Evolutionary conservation across 2,329 filamentous ascomycete species (phyloP).

Genomic region (Aspergillus nomiae): DNA sequence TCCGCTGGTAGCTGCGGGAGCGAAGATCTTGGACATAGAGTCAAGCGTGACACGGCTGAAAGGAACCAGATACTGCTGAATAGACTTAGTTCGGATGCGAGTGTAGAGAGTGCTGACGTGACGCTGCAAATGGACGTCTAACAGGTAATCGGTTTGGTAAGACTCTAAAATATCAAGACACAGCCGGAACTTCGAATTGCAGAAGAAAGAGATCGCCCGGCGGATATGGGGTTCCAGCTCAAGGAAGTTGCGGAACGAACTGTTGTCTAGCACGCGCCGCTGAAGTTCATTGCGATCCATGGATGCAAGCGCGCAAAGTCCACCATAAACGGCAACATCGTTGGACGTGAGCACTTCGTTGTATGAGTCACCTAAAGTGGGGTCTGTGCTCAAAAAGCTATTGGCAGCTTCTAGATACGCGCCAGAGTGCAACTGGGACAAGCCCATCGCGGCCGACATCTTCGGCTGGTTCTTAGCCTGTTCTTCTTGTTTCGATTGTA

Average conservation of each 20-base stretch:
- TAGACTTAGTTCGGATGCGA: constrained; percentile 83
- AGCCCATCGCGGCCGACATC: constrained; percentile 62
- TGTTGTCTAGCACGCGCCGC: constrained; percentile 74
- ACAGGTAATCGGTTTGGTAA: constrained; percentile 81
- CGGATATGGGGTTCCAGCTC: constrained; percentile 94
- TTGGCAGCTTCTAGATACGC: constrained; percentile 69
- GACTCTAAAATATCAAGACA: constrained; percentile 81
- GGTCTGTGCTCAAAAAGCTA: constrained; percentile 67
- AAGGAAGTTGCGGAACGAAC: constrained; percentile 79
- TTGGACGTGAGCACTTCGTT: constrained; percentile 77
- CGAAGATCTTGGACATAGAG: constrained; percentile 77
- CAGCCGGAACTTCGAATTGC: constrained; percentile 82
- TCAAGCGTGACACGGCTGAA: constrained; percentile 84
- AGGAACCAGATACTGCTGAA: constrained; percentile 87
- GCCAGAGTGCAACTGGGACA: constrained; percentile 60
- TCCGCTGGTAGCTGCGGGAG: constrained; percentile 39
- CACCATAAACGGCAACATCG: constrained; percentile 89
- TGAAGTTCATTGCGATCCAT: constrained; percentile 81
- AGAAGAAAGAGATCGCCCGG: constrained; percentile 85
- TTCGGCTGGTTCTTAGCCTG: constrained; percentile 63
- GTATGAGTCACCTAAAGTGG: constrained; percentile 59
- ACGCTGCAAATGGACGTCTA: constrained; percentile 81
- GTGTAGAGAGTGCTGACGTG: constrained; percentile 72
- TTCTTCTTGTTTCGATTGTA: constrained; percentile 60
- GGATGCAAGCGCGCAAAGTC: constrained; percentile 83